Conservation (phyloP, 78 protist genomes). For the Isochrysis galbana region DNA sequence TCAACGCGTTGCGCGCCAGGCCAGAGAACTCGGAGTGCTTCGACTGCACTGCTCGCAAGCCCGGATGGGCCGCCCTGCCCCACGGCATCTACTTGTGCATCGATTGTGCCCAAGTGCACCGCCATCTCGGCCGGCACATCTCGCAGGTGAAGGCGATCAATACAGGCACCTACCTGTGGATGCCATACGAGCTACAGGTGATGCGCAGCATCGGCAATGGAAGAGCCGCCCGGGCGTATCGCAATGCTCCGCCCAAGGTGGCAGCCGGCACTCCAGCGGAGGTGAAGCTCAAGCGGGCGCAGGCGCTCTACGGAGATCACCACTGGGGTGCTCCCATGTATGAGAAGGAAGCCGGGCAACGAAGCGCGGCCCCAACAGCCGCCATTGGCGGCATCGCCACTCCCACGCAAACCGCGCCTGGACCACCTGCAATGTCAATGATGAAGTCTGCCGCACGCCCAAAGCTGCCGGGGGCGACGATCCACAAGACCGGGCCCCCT, state of each 20-base stretch:
- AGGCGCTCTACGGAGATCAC: background rate
- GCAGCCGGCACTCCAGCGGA: background rate
- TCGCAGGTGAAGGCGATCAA: conserved; percentile 22
- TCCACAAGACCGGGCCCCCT: too few relatives aligned
- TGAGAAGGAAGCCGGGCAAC: too few relatives aligned
- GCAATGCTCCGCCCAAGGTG: background rate
- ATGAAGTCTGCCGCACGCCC: too few relatives aligned
- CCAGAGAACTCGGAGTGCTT: background rate
- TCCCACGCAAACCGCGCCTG: too few relatives aligned
- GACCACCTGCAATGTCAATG: too few relatives aligned
- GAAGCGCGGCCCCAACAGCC: too few relatives aligned
- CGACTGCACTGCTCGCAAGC: background rate
- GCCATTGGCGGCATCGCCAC: too few relatives aligned
- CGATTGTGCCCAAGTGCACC: conserved; percentile 16
- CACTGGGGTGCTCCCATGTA: too few relatives aligned
- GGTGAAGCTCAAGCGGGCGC: background rate
- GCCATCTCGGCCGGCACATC: background rate
- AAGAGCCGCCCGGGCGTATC: background rate
- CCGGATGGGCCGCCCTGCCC: conserved; percentile 4
- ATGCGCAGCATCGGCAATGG: background rate
- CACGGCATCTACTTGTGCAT: conserved; percentile 23
- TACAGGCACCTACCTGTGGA: conserved; percentile 25
- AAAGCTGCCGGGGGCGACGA: too few relatives aligned
- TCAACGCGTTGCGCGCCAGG: background rate
- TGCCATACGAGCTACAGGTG: background rate